These are phyloP conservation scores for Logfia minima DNA, from an alignment of 129 eudicot species.

Conservation along the genomic window DNA sequence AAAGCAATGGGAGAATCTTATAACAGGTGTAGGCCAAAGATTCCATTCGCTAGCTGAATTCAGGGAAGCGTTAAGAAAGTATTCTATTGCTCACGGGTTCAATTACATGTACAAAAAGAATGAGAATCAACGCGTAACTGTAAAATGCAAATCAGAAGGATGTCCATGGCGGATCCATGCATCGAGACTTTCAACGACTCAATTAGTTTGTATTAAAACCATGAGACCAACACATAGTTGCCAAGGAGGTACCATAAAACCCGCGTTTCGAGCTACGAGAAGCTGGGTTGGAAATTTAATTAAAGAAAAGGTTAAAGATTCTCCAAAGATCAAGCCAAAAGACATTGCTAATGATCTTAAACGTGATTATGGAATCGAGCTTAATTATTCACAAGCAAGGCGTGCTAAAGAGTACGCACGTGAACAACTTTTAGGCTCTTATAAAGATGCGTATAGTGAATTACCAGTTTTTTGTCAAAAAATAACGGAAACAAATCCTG, in stretches of 20 bases:
- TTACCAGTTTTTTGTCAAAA: constrained; percentile 47
- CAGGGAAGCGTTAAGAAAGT: constrained; percentile 38
- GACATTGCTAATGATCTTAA: constrained; percentile 40
- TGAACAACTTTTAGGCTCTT: constrained; percentile 38
- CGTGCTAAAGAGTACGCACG: constrained; percentile 41
- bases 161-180: constrained; percentile 46
- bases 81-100: constrained; percentile 42
- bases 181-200: constrained; percentile 36
- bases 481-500: constrained; percentile 53
- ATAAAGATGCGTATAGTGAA: constrained; percentile 47
- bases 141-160: constrained; percentile 38
- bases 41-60: constrained; percentile 39
- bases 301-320: constrained; percentile 36
- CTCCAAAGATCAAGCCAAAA: constrained; percentile 41
- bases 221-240: constrained; percentile 37
- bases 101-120: constrained; percentile 37
- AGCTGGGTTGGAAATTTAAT: constrained; percentile 40
- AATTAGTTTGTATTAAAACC: constrained; percentile 38
- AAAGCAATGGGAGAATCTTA: constrained; percentile 41
- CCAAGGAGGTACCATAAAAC: constrained; percentile 36
- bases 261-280: constrained; percentile 38
- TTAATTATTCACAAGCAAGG: constrained; percentile 40
- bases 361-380: constrained; percentile 45
- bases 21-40: constrained; percentile 44
- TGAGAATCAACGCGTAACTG: constrained; percentile 40